Evolutionary conservation across 306 rosid genomes (phyloP), one percentile per base, ranked within the genome.

Genomic region (Inga leiocalycina): DNA sequence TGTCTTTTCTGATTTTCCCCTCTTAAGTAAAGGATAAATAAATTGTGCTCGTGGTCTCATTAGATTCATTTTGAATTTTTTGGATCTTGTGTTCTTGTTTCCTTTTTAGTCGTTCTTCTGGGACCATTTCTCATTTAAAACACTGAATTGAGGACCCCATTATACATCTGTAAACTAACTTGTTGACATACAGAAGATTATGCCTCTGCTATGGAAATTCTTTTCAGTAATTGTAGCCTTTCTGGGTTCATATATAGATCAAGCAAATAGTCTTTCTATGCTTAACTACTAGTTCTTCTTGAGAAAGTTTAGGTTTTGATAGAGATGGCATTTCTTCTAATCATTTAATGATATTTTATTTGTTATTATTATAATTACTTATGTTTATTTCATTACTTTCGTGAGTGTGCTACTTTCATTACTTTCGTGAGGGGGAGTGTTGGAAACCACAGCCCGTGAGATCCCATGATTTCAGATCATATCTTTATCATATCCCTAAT

Each of bases 41-140:
- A 65, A 62, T 51, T 78, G 16, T 81, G 59, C 19, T 27, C 22
- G 45, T 41, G 56, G 8, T 8, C 16, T 68, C 16, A 19, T 7
- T 62, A 27, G 39, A 64, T 64, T 30, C 39, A 12, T 11, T 64
- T 27, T 64, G 70, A 27, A 12, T 22, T 79, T 80, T 34, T 30
- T 86, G 69, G 88, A 87, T 89, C 92, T 87, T 62, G 74, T 48
- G 2, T 48, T 79, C 84, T 56, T 62, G 54, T 17, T 77, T 79
- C 74, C 76, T 69, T 78, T 81, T 46, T 43, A 65, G 14, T 70
- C 59, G 30, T 44, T 68, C 17, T 14, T 9, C 15, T 35, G 32
- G 72, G 70, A 30, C 8, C 41, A 6, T 30, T 4, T 65, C 19
- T 34, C 44, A 34, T 66, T 66, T 44, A 14, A 66, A 34, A 32